Base-by-base conservation (phyloP, 441 rosid genomes). In the Iberis amara region DNA sequence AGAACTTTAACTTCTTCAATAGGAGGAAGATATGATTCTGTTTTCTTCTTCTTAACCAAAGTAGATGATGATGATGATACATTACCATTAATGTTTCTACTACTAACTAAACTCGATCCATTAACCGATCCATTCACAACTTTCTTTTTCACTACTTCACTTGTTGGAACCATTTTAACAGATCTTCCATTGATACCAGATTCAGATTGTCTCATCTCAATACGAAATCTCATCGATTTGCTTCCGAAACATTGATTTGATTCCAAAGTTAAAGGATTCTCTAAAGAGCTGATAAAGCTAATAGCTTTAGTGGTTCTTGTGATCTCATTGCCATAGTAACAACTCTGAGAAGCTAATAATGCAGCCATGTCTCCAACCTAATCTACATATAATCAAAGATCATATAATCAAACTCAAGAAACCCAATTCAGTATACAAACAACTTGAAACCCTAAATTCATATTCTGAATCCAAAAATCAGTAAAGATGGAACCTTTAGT, bases 111-210 rank as follows among this genome's bases (percentile, higher is more conserved):
- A 66, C 71, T 80, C 3, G 74, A 72, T 7, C 92, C 88, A 69
- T 81, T 84, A 57, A 78, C 78, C 33, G 30, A 68, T 79, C 67
- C 76, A 21, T 33, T 35, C 23, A 65, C 48, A 24, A 66, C 55
- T 51, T 59, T 80, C 69, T 72, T 76, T 61, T 72, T 85, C 68
- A 72, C 14, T 42, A 75, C 89, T 63, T 87, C 92, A 64, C 80
- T 83, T 0, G 82, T 64, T 0, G 98, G 98, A 40, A 83, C 89
- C 98, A 91, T 87, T 72, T 80, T 87, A 53, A 79, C 73, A 0
- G 73, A 54, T 48, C 82, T 69, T 14, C 95, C 86, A 47, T 80
- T 86, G 52, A 64, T 48, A 42, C 87, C 86, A 12, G 51, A 60
- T 11, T 76, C 90, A 0, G 80, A 70, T 52, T 73, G 92, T 35